Conservation (phyloP, 805 yeast species). For the Ogataea pilisensis region DNA sequence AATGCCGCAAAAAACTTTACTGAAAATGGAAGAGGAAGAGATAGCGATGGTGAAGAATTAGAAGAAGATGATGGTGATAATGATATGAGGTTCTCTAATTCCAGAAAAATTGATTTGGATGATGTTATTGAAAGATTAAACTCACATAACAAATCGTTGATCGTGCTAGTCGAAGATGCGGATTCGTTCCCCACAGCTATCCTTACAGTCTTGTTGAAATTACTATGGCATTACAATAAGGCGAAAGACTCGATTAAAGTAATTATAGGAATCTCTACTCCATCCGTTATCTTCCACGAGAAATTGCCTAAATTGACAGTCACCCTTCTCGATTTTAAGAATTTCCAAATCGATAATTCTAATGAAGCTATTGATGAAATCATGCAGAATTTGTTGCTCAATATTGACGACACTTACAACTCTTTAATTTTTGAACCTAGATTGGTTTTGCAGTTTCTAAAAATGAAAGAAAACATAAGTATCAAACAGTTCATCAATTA, state of each 20-base stretch:
- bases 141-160: constrained; percentile 11
- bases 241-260: constrained; percentile 16
- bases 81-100: constrained; percentile 4
- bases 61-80: constrained; percentile 10
- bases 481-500: constrained; percentile 27
- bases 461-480: constrained; percentile 24
- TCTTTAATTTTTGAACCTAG: constrained; percentile 31
- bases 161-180: constrained; percentile 33
- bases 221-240: constrained; percentile 22
- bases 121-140: constrained; percentile 18
- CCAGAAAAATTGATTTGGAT: constrained; percentile 23
- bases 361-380: constrained; percentile 28
- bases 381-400: constrained; percentile 30
- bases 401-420: constrained; percentile 28
- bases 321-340: constrained; percentile 20
- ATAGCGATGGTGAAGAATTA: constrained; percentile 3
- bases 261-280: constrained; percentile 33
- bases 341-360: constrained; percentile 30
- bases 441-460: constrained; percentile 25
- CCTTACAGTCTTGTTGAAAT: constrained; percentile 21
- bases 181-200: constrained; percentile 29
- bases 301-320: constrained; percentile 26
- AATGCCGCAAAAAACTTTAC: too few relatives aligned
- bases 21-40: too few relatives aligned
- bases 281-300: constrained; percentile 32